These are phyloP conservation scores for Debaryomyces prosopidis DNA, from an alignment of 805 yeast species.

Conservation along the genomic window DNA sequence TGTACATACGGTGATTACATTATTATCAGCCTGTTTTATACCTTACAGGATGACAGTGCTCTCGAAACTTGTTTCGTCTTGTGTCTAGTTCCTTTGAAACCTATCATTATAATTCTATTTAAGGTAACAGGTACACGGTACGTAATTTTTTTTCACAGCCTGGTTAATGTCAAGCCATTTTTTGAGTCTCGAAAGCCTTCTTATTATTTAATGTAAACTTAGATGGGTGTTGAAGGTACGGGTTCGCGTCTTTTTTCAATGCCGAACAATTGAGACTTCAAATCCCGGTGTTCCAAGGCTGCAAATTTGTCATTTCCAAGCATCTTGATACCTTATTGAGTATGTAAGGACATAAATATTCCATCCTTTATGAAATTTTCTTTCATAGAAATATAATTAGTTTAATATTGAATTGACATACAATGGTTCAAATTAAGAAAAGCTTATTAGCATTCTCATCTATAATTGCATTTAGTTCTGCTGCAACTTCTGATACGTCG, in stretches of 20 bases:
- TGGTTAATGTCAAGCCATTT: background rate
- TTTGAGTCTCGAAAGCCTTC: background rate
- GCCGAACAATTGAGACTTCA: background rate
- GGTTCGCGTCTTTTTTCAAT: background rate
- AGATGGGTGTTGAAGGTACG: background rate
- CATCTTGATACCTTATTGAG: background rate
- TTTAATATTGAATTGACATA: background rate
- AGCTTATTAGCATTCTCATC: background rate
- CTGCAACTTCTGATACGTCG: slow-evolving; percentile 10
- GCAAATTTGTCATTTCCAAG: background rate
- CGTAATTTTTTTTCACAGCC: background rate
- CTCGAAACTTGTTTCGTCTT: too few species aligned
- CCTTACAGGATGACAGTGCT: too few species aligned
- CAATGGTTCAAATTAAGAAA: background rate
- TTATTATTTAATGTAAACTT: background rate
- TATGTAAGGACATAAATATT: background rate
- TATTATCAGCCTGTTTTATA: too few species aligned
- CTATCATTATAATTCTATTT: background rate
- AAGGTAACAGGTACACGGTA: background rate
- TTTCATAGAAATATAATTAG: too few species aligned
- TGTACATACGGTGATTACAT: too few species aligned
- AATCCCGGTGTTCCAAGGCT: background rate
- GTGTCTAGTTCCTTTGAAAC: too few species aligned
- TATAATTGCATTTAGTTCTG: background rate
- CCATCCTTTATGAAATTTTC: too few species aligned